Base-by-base conservation (phyloP, 2,329 filamentous ascomycete genomes). In the Fusarium nurragi region DNA sequence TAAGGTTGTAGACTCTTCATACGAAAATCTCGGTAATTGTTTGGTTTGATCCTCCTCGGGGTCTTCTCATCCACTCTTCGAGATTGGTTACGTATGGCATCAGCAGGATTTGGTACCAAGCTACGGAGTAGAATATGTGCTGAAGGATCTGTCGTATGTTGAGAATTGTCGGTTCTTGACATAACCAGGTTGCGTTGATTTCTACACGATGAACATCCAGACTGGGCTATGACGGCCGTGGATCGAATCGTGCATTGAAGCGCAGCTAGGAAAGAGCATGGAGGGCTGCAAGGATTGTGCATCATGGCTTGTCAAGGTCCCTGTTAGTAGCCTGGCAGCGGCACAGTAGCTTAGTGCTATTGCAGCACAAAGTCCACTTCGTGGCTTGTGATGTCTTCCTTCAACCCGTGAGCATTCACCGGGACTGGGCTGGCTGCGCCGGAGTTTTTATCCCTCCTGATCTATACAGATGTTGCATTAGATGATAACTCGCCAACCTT, bases 241-340 rank as follows among this genome's bases (percentile, higher is more conserved):
- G 58, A 60, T 64, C 63, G 50, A 41, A 64, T 61, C 64, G 51
- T 64, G 46, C 64, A 64, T 64, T 44, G 37, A 45, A 58, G 48
- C 22, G 38, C 39, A 68, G 46, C 54, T 43, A 48, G 58, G 55
- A 54, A 34, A 57, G 48, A 53, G n/a, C n/a, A 59, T 64, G 64
- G 57, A 65, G 45, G 44, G 41, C 43, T 67, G 55, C 68, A 67
- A 58, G 63, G 65, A 53, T 60, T 43, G 25, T 56, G 46, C 64
- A 58, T 66, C 44, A 57, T 64, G 47, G 44, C 56, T 53, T 69
- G 66, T 51, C 64, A 55, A 54, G 50, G 54, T 61, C 58, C 68
- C 68, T 65, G 55, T 57, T 56, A 61, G 44, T 55, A 57, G 58
- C 68, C 68, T 65, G 55, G 60, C 60, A 61, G 47, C 60, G 60